Evolutionary conservation across 345 rosid genomes (phyloP).

Genomic region (Eucalyptus regnans): DNA sequence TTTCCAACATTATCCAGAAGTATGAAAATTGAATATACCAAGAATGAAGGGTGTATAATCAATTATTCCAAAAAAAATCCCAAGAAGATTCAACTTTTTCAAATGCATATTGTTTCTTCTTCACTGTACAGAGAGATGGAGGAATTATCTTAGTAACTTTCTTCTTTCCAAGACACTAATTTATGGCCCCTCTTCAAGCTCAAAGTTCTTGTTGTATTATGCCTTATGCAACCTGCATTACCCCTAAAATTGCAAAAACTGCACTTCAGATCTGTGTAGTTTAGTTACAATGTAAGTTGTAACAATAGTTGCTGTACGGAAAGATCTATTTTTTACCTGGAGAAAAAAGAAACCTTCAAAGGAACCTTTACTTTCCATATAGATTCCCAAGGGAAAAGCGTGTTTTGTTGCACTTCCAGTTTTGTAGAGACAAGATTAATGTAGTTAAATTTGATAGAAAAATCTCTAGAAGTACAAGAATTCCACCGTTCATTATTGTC

Average conservation of each 20-base stretch:
- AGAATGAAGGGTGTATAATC: neutral
- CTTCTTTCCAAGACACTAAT: neutral
- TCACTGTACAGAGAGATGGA: neutral
- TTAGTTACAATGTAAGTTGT: neutral
- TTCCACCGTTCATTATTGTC: neutral
- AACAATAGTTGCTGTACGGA: neutral
- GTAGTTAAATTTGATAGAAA: neutral
- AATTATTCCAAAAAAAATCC: neutral
- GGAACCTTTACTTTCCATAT: neutral
- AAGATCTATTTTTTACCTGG: neutral
- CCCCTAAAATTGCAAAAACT: neutral
- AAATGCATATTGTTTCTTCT: neutral
- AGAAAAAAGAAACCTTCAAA: neutral
- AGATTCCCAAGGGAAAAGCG: neutral
- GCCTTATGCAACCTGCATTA: neutral
- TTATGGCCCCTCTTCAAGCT: neutral
- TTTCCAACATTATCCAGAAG: neutral
- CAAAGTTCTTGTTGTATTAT: neutral
- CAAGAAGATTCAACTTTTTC: neutral
- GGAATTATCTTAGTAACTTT: neutral
- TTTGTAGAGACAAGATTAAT: neutral
- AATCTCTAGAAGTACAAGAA: neutral
- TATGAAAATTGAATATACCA: neutral
- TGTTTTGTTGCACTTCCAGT: neutral
- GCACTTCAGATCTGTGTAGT: neutral